A percentile compares a stretch with the other conserved stretches of the same genome.
Evolutionary conservation across 768 basidiomycete species (phyloP).

Genomic region (Phaeotremella skinneri): DNA sequence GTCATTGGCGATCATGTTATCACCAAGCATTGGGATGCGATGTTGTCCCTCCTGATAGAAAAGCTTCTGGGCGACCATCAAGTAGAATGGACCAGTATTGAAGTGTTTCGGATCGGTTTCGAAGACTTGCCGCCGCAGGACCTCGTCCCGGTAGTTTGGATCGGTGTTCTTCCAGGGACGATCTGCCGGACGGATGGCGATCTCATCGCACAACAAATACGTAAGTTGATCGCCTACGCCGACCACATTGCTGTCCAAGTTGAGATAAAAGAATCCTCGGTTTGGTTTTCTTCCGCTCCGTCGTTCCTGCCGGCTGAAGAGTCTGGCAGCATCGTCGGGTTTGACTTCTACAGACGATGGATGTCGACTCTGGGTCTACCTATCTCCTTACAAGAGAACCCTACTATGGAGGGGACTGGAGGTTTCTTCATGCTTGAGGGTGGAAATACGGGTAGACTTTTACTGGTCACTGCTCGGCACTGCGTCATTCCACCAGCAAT

Average conservation of each 20-base stretch:
- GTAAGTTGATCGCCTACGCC: not conserved
- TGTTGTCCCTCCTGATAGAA: not conserved
- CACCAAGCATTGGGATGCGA: not conserved
- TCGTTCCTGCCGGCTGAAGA: not conserved
- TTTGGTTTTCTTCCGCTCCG: not conserved
- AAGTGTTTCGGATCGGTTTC: not conserved
- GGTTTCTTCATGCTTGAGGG: conserved; percentile 48
- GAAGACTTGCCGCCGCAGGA: too few species aligned
- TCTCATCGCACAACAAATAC: not conserved
- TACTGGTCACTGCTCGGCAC: conserved; percentile 48
- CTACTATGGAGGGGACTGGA: conserved; percentile 49
- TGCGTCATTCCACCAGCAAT: conserved; percentile 18
- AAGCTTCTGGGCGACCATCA: not conserved
- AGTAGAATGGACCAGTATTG: not conserved
- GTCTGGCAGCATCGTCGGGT: not conserved
- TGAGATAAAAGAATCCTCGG: not conserved
- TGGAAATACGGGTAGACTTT: conserved; percentile 32
- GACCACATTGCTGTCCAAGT: not conserved
- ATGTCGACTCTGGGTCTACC: not conserved
- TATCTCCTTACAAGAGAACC: conserved; percentile 4
- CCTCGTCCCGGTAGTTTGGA: not conserved
- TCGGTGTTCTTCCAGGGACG: not conserved
- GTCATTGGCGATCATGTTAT: not conserved
- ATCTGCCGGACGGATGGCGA: not conserved
- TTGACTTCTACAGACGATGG: not conserved